Evolutionary conservation across 73 alveolate species (phyloP).

Genomic region (Paramecium sonneborni): DNA sequence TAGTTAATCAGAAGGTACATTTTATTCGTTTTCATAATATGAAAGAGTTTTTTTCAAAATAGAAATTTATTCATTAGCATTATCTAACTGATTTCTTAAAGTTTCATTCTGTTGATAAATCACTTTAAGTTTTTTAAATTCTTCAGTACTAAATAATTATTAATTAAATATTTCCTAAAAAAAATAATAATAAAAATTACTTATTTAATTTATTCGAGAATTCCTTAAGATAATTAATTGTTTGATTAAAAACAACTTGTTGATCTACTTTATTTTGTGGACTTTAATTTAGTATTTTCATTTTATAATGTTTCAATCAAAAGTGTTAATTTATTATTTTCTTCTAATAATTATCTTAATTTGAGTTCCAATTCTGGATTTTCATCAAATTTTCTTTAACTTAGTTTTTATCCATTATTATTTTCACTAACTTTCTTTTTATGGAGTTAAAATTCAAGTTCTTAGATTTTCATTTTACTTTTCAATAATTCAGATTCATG

Average conservation of each 20-base stretch:
- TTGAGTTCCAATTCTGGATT: slow-evolving; percentile 6
- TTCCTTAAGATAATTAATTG: not conserved
- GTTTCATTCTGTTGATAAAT: not conserved
- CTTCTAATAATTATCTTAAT: slow-evolving; percentile 19
- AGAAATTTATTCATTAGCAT: slow-evolving; percentile 12
- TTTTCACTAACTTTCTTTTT: slow-evolving; percentile 6
- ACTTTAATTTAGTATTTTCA: not conserved
- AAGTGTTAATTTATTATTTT: not conserved
- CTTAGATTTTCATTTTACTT: slow-evolving; percentile 44
- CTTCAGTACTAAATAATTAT: slow-evolving; percentile 4
- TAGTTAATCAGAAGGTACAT: slow-evolving; percentile 1
- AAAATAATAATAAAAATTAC: not conserved
- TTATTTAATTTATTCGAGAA: not conserved
- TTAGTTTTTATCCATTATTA: not conserved
- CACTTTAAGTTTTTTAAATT: not conserved
- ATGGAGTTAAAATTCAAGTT: slow-evolving; percentile 43
- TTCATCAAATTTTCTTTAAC: not conserved
- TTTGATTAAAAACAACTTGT: not conserved
- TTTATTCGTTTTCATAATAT: not conserved
- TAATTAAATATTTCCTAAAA: not conserved
- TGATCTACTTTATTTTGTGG: not conserved
- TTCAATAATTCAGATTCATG: slow-evolving; percentile 42
- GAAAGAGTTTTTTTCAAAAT: not conserved
- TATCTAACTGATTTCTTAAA: not conserved
- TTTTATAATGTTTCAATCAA: not conserved